Evolutionary conservation across 208 protist species (phyloP).

Genomic region (Trypanosoma melophagium): DNA sequence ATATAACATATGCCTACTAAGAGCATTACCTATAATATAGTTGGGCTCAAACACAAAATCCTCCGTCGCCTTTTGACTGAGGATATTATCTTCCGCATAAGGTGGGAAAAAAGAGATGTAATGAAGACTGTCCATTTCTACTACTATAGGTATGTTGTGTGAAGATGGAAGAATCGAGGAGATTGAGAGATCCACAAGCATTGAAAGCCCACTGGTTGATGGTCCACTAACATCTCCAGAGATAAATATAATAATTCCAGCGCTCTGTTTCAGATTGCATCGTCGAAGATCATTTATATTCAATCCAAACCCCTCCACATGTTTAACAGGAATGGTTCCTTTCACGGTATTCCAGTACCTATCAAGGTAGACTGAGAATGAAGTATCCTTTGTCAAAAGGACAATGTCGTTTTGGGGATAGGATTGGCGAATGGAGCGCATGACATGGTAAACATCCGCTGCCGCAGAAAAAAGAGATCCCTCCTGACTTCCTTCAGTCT

Average conservation of each 20-base stretch:
- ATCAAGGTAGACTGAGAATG: constrained; percentile 74
- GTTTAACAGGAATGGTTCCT: constrained; percentile 47
- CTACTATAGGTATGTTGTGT: constrained; percentile 71
- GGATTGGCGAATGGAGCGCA: constrained; percentile 55
- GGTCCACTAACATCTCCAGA: constrained; percentile 71
- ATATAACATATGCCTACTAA: constrained; percentile 79
- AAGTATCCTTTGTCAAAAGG: constrained; percentile 71
- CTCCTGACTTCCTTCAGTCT: constrained; percentile 61
- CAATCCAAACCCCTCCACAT: constrained; percentile 71
- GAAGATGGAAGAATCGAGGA: constrained; percentile 61
- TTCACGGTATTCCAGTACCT: constrained; percentile 44
- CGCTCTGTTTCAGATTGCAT: constrained; percentile 71
- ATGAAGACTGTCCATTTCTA: constrained; percentile 69
- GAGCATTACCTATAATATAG: constrained; percentile 80
- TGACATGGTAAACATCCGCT: constrained; percentile 64
- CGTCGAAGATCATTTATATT: constrained; percentile 66
- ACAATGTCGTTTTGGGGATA: constrained; percentile 76
- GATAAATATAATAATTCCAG: constrained; percentile 72
- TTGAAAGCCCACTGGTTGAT: constrained; percentile 81
- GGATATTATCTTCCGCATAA: constrained; percentile 52
- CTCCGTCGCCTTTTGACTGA: constrained; percentile 57
- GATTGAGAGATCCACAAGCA: constrained; percentile 75
- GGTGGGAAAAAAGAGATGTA: constrained; percentile 80
- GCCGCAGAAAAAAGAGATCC: constrained; percentile 55
- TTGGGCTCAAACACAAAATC: constrained; percentile 87